Percentiles rank a stretch among this genome's conserved stretches.
Conservation (phyloP, 2,329 filamentous ascomycete genomes). For the Teratosphaeria viscida region DNA sequence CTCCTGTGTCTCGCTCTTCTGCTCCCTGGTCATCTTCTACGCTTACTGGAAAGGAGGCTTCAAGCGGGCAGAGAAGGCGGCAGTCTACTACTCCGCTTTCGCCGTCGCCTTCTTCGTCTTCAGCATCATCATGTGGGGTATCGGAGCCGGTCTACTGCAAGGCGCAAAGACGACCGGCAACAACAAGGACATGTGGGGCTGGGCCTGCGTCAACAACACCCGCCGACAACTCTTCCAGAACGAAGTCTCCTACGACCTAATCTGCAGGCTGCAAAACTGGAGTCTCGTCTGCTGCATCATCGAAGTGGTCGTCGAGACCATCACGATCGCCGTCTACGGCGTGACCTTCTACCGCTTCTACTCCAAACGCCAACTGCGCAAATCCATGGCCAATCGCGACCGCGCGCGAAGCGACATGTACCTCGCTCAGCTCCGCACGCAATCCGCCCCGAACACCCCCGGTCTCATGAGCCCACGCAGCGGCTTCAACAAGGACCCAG, state of each 20-base stretch:
- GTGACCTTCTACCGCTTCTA: slow-evolving; percentile 96
- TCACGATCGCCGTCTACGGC: slow-evolving; percentile 86
- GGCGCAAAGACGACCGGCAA: slow-evolving; percentile 59
- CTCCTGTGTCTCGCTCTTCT: slow-evolving; percentile 66
- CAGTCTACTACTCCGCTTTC: slow-evolving; percentile 91
- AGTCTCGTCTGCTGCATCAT: slow-evolving; percentile 92
- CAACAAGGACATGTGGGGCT: slow-evolving; percentile 92
- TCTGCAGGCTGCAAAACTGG: slow-evolving; percentile 95
- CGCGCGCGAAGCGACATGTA: slow-evolving; percentile 90
- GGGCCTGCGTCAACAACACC: slow-evolving; percentile 88
- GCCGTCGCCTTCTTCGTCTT: slow-evolving; percentile 89
- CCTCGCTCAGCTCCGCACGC: slow-evolving; percentile 55
- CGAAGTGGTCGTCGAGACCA: slow-evolving; percentile 83
- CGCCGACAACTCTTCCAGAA: slow-evolving; percentile 62
- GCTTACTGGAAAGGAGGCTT: slow-evolving; percentile 87
- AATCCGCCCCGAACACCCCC: slow-evolving; percentile 91
- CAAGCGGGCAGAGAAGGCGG: slow-evolving; percentile 78
- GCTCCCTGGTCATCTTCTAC: slow-evolving; percentile 70
- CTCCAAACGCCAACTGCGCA: slow-evolving; percentile 87
- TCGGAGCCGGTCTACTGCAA: slow-evolving; percentile 77
- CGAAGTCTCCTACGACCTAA: slow-evolving; percentile 76
- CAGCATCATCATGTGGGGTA: slow-evolving; percentile 83
- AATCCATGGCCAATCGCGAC: slow-evolving; percentile 94
- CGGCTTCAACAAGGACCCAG: slow-evolving; percentile 35
- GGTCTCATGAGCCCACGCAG: slow-evolving; percentile 53